Percentiles rank a stretch among this genome's conserved stretches.
These are phyloP conservation scores for Blastobotrys parvus DNA, from an alignment of 805 yeast genomes.

Conservation along the genomic window DNA sequence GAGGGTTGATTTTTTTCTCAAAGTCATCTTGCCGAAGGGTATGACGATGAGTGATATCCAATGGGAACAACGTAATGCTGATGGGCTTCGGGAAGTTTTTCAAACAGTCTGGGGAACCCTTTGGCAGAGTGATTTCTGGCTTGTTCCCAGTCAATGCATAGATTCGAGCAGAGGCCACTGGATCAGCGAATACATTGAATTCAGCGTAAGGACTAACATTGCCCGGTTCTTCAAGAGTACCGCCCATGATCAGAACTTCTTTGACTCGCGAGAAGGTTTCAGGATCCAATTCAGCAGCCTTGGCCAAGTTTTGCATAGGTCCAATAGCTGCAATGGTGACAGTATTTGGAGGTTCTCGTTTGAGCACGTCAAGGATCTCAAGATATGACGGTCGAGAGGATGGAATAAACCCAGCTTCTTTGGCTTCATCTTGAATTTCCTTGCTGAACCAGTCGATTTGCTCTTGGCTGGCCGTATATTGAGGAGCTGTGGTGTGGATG, in stretches of 20 bases:
- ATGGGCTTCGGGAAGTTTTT: constrained; percentile 18
- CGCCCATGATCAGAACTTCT: constrained; percentile 34
- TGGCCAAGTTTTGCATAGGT: constrained; percentile 34
- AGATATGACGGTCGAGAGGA: constrained; percentile 24
- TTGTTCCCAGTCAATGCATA: constrained; percentile 26
- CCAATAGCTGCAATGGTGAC: constrained; percentile 34
- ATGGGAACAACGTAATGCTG: constrained; percentile 29
- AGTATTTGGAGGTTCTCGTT: constrained; percentile 27
- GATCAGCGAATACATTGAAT: constrained; percentile 35
- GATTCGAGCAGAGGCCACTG: constrained; percentile 33
- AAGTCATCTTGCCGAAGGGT: constrained; percentile 17
- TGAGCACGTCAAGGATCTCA: constrained; percentile 31
- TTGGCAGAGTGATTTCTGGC: constrained; percentile 27
- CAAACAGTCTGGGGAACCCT: constrained; percentile 14
- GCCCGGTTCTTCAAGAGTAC: constrained; percentile 29
- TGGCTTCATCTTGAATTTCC: constrained; percentile 2
- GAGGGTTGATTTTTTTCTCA: constrained; percentile 11
- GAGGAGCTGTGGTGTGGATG: constrained; percentile 29
- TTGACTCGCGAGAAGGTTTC: constrained; percentile 28
- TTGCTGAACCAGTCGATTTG: constrained; percentile 22
- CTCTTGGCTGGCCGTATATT: constrained; percentile 26
- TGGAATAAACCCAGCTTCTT: constrained; percentile 24
- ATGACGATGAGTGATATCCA: constrained; percentile 32
- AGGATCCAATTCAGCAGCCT: constrained; percentile 33
- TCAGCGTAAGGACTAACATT: constrained; percentile 36